Evolutionary conservation across 2,329 filamentous ascomycete species (phyloP).

Genomic region (Ophioceras dolichostomum): DNA sequence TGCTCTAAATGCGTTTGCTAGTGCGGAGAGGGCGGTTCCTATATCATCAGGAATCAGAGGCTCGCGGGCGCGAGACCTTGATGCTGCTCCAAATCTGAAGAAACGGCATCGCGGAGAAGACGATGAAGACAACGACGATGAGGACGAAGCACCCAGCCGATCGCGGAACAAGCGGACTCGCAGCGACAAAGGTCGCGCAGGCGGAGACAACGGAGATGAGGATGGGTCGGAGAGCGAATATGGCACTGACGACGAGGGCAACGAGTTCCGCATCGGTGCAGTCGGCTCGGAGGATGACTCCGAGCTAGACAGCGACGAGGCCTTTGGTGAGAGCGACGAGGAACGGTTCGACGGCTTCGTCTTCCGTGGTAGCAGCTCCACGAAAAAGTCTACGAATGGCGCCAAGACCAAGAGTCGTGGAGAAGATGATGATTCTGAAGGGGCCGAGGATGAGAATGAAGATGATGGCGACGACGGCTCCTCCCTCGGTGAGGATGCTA

Average conservation of each 20-base stretch:
- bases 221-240: constrained; percentile 52
- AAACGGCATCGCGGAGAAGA: constrained; percentile 30
- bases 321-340: constrained; percentile 80
- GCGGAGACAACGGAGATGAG: constrained; percentile 23
- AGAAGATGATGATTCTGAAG: constrained; percentile 33
- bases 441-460: constrained; percentile 35
- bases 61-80: constrained; percentile 32
- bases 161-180: constrained; percentile 23
- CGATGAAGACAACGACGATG: constrained; percentile 32
- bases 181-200: constrained; percentile 23
- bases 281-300: constrained; percentile 48
- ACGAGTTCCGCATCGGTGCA: constrained; percentile 70
- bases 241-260: constrained; percentile 75
- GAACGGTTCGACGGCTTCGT: constrained; percentile 68
- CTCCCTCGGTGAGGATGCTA: constrained; percentile 45
- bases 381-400: constrained; percentile 18
- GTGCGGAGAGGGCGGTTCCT: constrained; percentile 40
- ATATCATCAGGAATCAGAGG: constrained; percentile 18
- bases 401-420: constrained; percentile 22
- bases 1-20: constrained; percentile 44
- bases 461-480: constrained; percentile 47
- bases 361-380: constrained; percentile 35
- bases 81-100: constrained; percentile 30
- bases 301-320: constrained; percentile 59
- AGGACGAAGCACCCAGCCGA: constrained; percentile 47